These are phyloP conservation scores for Nematodospora anomalae DNA, from an alignment of 1,139 yeast genomes.

Conservation along the genomic window DNA sequence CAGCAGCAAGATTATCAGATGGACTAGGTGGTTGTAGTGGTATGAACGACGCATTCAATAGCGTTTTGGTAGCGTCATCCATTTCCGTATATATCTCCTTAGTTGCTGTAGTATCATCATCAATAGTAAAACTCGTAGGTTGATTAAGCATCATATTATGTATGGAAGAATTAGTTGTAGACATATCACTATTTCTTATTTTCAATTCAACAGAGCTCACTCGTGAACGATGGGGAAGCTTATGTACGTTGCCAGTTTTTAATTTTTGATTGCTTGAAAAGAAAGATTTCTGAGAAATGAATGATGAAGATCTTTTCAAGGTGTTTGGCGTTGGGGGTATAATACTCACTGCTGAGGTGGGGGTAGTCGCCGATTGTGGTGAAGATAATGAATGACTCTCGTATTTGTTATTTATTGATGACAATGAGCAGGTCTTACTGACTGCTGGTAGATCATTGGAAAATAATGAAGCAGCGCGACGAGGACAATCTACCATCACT, in stretches of 20 bases:
- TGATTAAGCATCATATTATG: background rate
- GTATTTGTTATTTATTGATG: conserved; percentile 26
- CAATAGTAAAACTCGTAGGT: conserved; percentile 1
- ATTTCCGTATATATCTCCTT: conserved; percentile 1
- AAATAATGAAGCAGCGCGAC: conserved; percentile 8
- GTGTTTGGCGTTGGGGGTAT: conserved; percentile 11
- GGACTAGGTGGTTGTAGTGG: conserved; percentile 6
- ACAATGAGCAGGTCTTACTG: conserved; percentile 15
- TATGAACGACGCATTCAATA: background rate
- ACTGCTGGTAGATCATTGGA: conserved; percentile 11
- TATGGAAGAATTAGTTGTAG: background rate
- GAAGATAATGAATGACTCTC: conserved; percentile 31
- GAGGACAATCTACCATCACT: conserved; percentile 3
- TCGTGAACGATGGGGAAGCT: conserved; percentile 23
- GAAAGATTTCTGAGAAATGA: conserved; percentile 13
- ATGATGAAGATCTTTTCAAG: conserved; percentile 20
- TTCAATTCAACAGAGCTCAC: conserved; percentile 7
- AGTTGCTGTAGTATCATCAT: background rate
- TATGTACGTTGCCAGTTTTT: conserved; percentile 34
- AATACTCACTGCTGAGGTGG: conserved; percentile 15
- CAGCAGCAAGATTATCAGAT: conserved; percentile 1
- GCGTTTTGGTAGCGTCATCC: background rate
- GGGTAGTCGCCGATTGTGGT: conserved; percentile 20
- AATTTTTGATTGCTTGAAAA: conserved; percentile 22
- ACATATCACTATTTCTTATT: conserved; percentile 1